Conservation (phyloP, 1,139 yeast genomes). For the Taphrina deformans region DNA sequence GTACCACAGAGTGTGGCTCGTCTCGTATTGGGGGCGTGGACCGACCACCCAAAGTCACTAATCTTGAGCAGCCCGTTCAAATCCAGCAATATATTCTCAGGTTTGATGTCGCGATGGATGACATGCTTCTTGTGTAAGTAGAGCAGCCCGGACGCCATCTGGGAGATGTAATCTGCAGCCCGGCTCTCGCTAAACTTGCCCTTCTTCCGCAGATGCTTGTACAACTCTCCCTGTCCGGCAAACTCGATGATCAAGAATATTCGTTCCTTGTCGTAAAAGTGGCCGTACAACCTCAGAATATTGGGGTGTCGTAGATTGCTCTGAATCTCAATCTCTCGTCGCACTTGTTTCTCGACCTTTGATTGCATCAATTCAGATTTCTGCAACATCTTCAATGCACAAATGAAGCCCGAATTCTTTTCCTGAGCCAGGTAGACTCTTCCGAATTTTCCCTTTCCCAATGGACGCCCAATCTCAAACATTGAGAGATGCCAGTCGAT, state of each 20-base stretch:
- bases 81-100: constrained; percentile 80
- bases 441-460: constrained; percentile 94
- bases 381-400: constrained; percentile 90
- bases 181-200: constrained; percentile 68
- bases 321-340: constrained; percentile 91
- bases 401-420: constrained; percentile 68
- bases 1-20: constrained; percentile 93
- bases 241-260: constrained; percentile 85
- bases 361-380: constrained; percentile 72
- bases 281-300: constrained; percentile 77
- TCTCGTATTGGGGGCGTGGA: constrained; percentile 56
- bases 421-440: constrained; percentile 87
- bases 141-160: constrained; percentile 74
- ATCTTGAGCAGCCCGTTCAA: constrained; percentile 71
- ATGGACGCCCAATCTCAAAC: constrained; percentile 81
- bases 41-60: constrained; percentile 97
- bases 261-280: constrained; percentile 74
- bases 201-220: constrained; percentile 63
- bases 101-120: constrained; percentile 89
- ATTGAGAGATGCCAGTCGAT: constrained; percentile 52
- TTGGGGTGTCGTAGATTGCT: constrained; percentile 70
- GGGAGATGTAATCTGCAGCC: constrained; percentile 78
- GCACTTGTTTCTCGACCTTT: constrained; percentile 81
- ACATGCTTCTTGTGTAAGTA: constrained; percentile 76
- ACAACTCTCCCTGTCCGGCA: constrained; percentile 82